Conservation (phyloP, 371 early-diverging fungal genomes). For the Lichtheimia ramosa region DNA sequence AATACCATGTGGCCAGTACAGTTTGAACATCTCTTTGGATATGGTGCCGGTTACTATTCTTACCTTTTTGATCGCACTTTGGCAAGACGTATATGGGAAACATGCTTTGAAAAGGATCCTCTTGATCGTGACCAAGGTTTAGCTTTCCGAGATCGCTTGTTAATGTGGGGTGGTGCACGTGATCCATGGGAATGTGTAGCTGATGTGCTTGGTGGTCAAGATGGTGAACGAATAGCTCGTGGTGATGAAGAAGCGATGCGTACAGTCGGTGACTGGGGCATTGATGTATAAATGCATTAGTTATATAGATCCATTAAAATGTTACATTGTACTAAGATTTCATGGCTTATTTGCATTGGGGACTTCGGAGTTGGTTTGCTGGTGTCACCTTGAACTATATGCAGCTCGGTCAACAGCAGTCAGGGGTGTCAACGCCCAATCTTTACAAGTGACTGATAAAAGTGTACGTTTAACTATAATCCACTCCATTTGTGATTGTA, state of each 20-base stretch:
- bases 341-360: too few relatives aligned
- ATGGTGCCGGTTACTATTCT: slow-evolving; percentile 92
- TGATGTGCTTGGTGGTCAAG: slow-evolving; percentile 57
- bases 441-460: too few relatives aligned
- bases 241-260: slow-evolving; percentile 74
- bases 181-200: slow-evolving; percentile 89
- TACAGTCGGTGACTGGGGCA: slow-evolving; percentile 78
- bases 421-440: too few relatives aligned
- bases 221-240: slow-evolving; percentile 57
- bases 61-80: slow-evolving; percentile 89
- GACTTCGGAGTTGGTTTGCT: too few relatives aligned
- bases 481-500: too few relatives aligned
- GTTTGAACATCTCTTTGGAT: slow-evolving; percentile 89
- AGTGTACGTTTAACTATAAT: too few relatives aligned
- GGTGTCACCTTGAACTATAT: too few relatives aligned
- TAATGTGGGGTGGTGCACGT: slow-evolving; percentile 92
- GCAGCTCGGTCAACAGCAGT: too few relatives aligned
- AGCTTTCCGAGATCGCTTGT: slow-evolving; percentile 68
- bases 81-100: slow-evolving; percentile 77
- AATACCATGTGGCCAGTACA: slow-evolving; percentile 89
- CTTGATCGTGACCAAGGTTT: slow-evolving; percentile 59
- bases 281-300: slow-evolving; percentile 32
- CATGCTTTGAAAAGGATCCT: slow-evolving; percentile 63
- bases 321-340: too few relatives aligned
- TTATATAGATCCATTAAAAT: too few relatives aligned